Percentiles rank a stretch among this genome's conserved stretches.
Conservation (phyloP, 108 stramenopile genomes). For the Fragilaria crotonensis region DNA sequence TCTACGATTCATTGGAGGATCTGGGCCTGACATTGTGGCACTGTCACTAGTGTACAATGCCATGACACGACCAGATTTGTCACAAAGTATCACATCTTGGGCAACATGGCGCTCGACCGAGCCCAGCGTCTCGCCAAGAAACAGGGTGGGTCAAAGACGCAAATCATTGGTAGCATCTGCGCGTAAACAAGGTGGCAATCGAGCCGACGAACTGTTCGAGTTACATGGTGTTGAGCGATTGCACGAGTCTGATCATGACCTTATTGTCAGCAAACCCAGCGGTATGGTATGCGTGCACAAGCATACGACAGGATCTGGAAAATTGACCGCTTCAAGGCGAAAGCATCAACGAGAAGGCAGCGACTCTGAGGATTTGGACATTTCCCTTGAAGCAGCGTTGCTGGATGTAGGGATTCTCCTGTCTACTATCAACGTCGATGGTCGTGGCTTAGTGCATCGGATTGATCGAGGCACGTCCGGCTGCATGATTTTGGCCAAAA, state of each 20-base stretch:
- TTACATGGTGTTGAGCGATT: conserved; percentile 56
- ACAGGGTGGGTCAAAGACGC: conserved; percentile 51
- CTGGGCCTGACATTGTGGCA: conserved; percentile 1
- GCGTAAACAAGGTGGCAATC: conserved; percentile 21
- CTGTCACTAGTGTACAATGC: conserved; percentile 2
- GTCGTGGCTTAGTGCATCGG: conserved; percentile 66
- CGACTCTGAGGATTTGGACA: conserved; percentile 18
- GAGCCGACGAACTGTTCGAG: conserved; percentile 22
- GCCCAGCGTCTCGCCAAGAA: conserved; percentile 46
- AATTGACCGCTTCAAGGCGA: conserved; percentile 28
- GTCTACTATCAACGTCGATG: conserved; percentile 59
- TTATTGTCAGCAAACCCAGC: conserved; percentile 59
- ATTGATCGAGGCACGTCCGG: conserved; percentile 76
- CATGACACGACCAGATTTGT: too few species aligned
- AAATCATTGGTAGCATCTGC: conserved; percentile 44
- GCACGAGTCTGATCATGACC: conserved; percentile 43
- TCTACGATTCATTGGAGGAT: background rate
- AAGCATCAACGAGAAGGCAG: conserved; percentile 1
- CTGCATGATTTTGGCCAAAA: conserved; percentile 59
- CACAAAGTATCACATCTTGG: too few species aligned
- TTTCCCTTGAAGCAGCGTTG: conserved; percentile 70
- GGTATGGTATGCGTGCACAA: conserved; percentile 61
- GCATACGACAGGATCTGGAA: conserved; percentile 52
- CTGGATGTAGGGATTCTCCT: conserved; percentile 35
- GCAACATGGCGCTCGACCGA: too few species aligned